phyloP scores from a whole-genome alignment of 2,329 filamentous ascomycete genomes.

The Xylaria sp. region DNA sequence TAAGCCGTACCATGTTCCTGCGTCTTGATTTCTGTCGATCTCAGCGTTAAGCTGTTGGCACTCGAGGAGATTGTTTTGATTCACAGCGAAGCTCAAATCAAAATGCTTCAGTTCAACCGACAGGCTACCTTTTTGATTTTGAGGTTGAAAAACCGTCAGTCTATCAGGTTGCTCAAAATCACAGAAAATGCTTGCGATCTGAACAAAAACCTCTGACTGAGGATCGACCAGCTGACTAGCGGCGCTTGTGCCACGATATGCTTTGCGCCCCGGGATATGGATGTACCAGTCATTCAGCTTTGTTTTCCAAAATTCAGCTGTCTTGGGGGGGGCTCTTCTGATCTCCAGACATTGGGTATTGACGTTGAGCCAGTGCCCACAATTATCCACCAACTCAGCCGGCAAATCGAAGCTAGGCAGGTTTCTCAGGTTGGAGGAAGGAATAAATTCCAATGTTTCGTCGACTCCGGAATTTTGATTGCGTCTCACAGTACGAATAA shows the following conservation, averaged over 20 bases:
- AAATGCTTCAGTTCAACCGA: slow-evolving; percentile 57
- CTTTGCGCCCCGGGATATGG: slow-evolving; percentile 36
- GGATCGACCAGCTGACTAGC: slow-evolving; percentile 54
- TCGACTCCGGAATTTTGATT: not conserved
- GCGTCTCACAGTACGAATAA: slow-evolving; percentile 49
- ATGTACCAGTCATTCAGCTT: slow-evolving; percentile 44
- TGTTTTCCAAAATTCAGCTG: slow-evolving; percentile 42
- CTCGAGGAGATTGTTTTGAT: slow-evolving; percentile 47
- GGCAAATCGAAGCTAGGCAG: slow-evolving; percentile 55
- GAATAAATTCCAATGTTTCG: slow-evolving; percentile 45
- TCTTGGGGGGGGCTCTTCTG: slow-evolving; percentile 42
- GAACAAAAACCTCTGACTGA: slow-evolving; percentile 46
- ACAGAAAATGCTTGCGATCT: slow-evolving; percentile 52
- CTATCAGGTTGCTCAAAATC: slow-evolving; percentile 53
- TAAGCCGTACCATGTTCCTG: slow-evolving; percentile 65
- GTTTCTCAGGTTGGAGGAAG: slow-evolving; percentile 37
- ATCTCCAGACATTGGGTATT: slow-evolving; percentile 53
- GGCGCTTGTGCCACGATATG: slow-evolving; percentile 23
- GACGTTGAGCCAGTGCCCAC: slow-evolving; percentile 66
- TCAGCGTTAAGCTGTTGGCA: slow-evolving; percentile 56
- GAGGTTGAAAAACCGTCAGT: slow-evolving; percentile 56
- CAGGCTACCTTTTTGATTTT: slow-evolving; percentile 32
- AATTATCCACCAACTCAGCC: slow-evolving; percentile 53
- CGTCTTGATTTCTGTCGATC: slow-evolving; percentile 63
- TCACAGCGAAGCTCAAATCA: slow-evolving; percentile 61